Base-by-base conservation (phyloP, 306 rosid species). In the Lathyrus aphaca region DNA sequence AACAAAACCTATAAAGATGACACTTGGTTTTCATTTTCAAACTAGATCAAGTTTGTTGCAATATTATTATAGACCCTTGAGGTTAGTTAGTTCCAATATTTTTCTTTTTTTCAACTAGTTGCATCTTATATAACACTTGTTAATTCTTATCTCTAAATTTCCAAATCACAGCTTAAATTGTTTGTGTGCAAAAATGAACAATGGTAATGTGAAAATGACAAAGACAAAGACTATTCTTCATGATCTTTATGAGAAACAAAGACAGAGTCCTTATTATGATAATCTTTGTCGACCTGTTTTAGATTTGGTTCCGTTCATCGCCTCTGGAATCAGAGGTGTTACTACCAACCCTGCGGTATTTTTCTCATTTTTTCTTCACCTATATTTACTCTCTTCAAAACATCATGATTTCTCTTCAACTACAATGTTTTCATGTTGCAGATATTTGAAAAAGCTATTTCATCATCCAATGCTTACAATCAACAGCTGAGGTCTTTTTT, bases 291-390 rank as follows among this genome's bases (percentile, higher is more conserved):
- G 91, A n/a, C 98, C 97, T 8, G 83, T 90, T 49, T 77, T 90
- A 6, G 90, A 93, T 86, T 81, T 90, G 81, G 83, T 88, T 85
- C 97, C 98, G 23, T 84, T 90, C 12, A 90, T 93, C 71, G 77
- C 71, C 2, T 74, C 53, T 15, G 98, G 98, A 32, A 86, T 93
- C 66, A 74, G 94, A 76, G 97, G 97, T 71, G 90, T 93, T 53
- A 93, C 98, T 19, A 84, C 90, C 82, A 90, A 93, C 72, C 97
- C 98, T 8, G 92, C 94, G 78, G 98, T 93, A 82, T 76, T 64
- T 55, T 76, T 60, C 59, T 19, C 1, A 2, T 9, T 65, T 56
- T 35, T 32, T 19, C 61, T 58, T 56, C 10, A 30, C 13, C 45
- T 60, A 7, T 23, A 40, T 0, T 13, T 30, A 15, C 55, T 42